phyloP scores from a whole-genome alignment of 177 flowering plant species.

The Viscum album region DNA sequence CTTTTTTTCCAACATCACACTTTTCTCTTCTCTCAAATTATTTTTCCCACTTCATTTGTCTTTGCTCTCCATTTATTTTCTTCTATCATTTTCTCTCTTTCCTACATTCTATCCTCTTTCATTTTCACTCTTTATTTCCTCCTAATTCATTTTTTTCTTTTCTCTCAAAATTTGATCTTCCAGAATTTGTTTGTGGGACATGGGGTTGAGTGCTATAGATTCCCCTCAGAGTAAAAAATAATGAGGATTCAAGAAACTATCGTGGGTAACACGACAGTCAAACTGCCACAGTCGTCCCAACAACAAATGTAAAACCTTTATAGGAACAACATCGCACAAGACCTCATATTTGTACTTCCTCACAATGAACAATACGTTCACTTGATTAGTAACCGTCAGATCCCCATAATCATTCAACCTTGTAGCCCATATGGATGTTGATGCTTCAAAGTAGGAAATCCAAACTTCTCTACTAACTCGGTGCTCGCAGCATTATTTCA shows the following conservation, averaged over 20 bases:
- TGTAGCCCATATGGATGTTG: not conserved
- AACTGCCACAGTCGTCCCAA: not conserved
- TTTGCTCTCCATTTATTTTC: not conserved
- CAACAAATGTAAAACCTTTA: not conserved
- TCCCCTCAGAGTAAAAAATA: not conserved
- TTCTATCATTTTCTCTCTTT: not conserved
- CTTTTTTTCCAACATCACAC: not conserved
- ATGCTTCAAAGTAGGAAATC: not conserved
- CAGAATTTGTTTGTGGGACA: not conserved
- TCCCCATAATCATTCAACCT: not conserved
- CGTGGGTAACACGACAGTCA: not conserved
- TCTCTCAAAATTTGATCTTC: not conserved
- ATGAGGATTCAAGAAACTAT: not conserved
- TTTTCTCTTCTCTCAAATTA: not conserved
- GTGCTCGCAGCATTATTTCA: not conserved
- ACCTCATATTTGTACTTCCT: not conserved
- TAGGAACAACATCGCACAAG: not conserved
- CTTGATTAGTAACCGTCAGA: not conserved
- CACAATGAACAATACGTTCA: not conserved
- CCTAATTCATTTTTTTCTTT: not conserved
- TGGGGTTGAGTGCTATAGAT: not conserved
- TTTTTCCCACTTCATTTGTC: not conserved
- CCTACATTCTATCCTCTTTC: not conserved
- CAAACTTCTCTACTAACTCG: not conserved
- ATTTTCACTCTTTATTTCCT: not conserved